A percentile compares a stretch with the other conserved stretches of the same genome.
These are phyloP conservation scores for barley (Hordeum vulgare) DNA, from an alignment of 176 grass and related monocot genomes.

Conservation along the genomic window DNA sequence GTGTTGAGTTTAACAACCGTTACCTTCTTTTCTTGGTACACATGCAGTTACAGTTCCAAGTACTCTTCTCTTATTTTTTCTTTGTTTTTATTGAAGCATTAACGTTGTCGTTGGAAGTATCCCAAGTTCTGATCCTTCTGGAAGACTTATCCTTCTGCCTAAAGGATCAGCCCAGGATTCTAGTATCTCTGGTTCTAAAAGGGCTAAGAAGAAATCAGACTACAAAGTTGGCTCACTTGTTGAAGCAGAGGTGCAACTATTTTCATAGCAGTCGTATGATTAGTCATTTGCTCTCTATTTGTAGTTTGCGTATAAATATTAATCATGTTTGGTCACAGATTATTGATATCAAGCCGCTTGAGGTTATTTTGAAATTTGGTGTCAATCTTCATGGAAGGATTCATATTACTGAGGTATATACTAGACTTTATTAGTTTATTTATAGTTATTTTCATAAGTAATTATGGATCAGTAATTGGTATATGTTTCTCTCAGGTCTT, in stretches of 20 bases:
- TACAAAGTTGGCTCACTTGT: slow-evolving; percentile 75
- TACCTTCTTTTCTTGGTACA: not conserved
- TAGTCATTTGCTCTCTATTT: slow-evolving; percentile 10
- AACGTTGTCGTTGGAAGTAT: slow-evolving; percentile 63
- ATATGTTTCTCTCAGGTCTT: slow-evolving; percentile 44
- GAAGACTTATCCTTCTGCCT: slow-evolving; percentile 74
- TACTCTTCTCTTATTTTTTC: not conserved
- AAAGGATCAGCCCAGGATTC: slow-evolving; percentile 45
- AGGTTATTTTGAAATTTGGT: slow-evolving; percentile 71
- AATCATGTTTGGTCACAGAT: slow-evolving; percentile 33
- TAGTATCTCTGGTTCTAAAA: slow-evolving; percentile 47
- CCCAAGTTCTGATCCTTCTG: slow-evolving; percentile 45
- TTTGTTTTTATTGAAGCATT: slow-evolving; percentile 45
- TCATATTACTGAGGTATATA: slow-evolving; percentile 86
- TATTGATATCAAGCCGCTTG: slow-evolving; percentile 83
- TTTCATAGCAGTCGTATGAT: slow-evolving; percentile 3
- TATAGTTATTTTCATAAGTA: slow-evolving; percentile 5
- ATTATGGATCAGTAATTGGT: slow-evolving; percentile 19
- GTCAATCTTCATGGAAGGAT: slow-evolving; percentile 63
- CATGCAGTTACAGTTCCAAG: not conserved
- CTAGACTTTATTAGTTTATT: slow-evolving; percentile 27
- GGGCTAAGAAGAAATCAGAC: slow-evolving; percentile 54
- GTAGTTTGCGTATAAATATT: slow-evolving; percentile 4
- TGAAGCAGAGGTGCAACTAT: slow-evolving; percentile 61
- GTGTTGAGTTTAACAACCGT: not conserved